Conservation (phyloP, 441 rosid species). For the Populus hybrid region DNA sequence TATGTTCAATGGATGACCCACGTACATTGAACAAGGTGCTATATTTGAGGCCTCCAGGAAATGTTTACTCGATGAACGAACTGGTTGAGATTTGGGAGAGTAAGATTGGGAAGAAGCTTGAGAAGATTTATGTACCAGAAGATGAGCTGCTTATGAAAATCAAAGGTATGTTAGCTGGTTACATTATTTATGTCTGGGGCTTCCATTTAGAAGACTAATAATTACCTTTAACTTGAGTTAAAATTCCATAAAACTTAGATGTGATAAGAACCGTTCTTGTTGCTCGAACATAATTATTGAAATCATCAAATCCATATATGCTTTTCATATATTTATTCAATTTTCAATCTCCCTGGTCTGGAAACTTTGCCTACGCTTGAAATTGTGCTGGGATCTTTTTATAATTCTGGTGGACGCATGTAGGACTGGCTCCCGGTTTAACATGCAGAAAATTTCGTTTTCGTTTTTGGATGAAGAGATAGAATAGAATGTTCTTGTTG, state of each 20-base stretch:
- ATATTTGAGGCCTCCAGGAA: conserved; percentile 54
- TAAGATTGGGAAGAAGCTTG: conserved; percentile 44
- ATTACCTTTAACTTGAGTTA: neutral
- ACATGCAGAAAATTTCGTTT: neutral
- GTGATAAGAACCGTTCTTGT: neutral
- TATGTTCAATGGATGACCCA: conserved; percentile 51
- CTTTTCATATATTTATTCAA: neutral
- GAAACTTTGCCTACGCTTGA: neutral
- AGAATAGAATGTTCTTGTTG: neutral
- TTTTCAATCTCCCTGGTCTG: neutral
- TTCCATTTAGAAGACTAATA: neutral
- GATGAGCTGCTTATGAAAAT: conserved; percentile 45
- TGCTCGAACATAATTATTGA: neutral
- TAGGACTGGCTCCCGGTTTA: neutral
- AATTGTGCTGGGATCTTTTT: neutral
- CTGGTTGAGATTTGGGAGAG: conserved; percentile 53
- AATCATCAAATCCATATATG: neutral
- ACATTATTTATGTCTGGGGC: neutral
- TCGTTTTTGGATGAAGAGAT: neutral
- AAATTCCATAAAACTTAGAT: neutral
- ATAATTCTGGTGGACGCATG: neutral
- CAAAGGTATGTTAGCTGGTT: conserved; percentile 32
- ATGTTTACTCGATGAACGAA: conserved; percentile 50
- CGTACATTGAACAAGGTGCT: conserved; percentile 44
- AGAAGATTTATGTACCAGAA: conserved; percentile 36